phyloP scores from a whole-genome alignment of 2,329 filamentous ascomycete species.

The Domatiomyces globalis region DNA sequence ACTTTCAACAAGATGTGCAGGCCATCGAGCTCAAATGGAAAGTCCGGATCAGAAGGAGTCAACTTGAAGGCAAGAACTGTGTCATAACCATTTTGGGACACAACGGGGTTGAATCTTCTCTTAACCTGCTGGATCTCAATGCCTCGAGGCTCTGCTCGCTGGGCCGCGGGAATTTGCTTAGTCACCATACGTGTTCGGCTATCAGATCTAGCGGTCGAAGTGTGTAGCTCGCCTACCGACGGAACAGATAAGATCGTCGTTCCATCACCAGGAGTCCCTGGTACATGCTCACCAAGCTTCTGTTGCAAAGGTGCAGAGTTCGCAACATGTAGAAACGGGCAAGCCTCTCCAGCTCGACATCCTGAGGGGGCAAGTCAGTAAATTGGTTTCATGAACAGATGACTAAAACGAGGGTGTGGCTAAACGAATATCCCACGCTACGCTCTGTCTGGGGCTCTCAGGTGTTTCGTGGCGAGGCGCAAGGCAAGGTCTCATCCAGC shows the following conservation, averaged over 20 bases:
- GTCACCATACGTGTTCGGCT: conserved; percentile 31
- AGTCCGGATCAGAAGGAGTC: conserved; percentile 65
- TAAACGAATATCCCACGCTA: too few relatives aligned
- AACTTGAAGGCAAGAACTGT: conserved; percentile 51
- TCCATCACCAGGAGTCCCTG: neutral
- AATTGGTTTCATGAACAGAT: neutral
- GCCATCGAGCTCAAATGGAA: conserved; percentile 58
- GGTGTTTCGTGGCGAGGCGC: too few relatives aligned
- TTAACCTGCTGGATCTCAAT: conserved; percentile 64
- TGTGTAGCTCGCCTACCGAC: neutral
- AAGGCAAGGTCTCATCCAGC: neutral
- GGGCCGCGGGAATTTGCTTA: conserved; percentile 51
- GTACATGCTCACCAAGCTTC: neutral
- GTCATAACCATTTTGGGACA: conserved; percentile 33
- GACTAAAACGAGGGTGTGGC: too few relatives aligned
- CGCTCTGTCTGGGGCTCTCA: too few relatives aligned
- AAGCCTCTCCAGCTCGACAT: neutral
- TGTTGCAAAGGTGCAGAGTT: neutral
- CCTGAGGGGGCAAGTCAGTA: neutral
- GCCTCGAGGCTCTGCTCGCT: conserved; percentile 52
- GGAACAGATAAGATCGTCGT: neutral
- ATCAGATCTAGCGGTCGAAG: conserved; percentile 1
- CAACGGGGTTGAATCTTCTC: conserved; percentile 46
- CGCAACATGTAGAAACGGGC: neutral
- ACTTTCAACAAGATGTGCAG: conserved; percentile 55